Evolutionary conservation across 768 basidiomycete species (phyloP).

Genomic region (Collybia sordida): DNA sequence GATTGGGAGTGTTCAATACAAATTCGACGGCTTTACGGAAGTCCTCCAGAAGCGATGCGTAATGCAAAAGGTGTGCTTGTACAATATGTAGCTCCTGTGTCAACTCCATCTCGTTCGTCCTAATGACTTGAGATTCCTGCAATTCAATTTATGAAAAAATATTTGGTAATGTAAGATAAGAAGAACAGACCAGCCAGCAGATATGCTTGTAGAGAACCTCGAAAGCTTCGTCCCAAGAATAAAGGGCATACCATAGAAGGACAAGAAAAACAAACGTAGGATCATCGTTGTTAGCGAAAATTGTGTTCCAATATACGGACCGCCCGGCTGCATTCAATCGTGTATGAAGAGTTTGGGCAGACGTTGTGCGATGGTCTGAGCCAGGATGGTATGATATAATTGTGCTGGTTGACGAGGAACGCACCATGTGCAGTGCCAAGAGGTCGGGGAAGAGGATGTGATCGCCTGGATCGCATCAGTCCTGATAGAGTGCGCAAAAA

Average conservation of each 20-base stretch:
- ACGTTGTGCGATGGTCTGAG: slow-evolving; percentile 29
- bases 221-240: slow-evolving; percentile 61
- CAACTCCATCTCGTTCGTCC: slow-evolving; percentile 36
- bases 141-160: not conserved
- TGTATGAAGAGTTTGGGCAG: slow-evolving; percentile 31
- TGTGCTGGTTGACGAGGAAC: slow-evolving; percentile 34
- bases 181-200: slow-evolving; percentile 37
- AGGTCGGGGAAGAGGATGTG: slow-evolving; percentile 43
- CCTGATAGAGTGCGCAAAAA: not conserved
- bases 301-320: slow-evolving; percentile 46
- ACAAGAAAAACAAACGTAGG: slow-evolving; percentile 56
- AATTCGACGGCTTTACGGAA: slow-evolving; percentile 54
- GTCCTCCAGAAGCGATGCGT: slow-evolving; percentile 50
- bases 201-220: slow-evolving; percentile 53
- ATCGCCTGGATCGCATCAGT: slow-evolving; percentile 20
- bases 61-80: slow-evolving; percentile 58
- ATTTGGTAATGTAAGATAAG: slow-evolving; percentile 7
- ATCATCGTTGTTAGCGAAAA: slow-evolving; percentile 40
- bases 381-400: slow-evolving; percentile 44
- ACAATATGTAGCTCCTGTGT: slow-evolving; percentile 56
- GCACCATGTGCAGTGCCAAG: slow-evolving; percentile 55
- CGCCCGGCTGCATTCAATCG: slow-evolving; percentile 37
- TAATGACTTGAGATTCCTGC: slow-evolving; percentile 47
- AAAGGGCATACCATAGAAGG: slow-evolving; percentile 57
- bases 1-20: slow-evolving; percentile 46